Conservation (phyloP, 2,329 filamentous ascomycete genomes). For the Aureobasidium sp. region DNA sequence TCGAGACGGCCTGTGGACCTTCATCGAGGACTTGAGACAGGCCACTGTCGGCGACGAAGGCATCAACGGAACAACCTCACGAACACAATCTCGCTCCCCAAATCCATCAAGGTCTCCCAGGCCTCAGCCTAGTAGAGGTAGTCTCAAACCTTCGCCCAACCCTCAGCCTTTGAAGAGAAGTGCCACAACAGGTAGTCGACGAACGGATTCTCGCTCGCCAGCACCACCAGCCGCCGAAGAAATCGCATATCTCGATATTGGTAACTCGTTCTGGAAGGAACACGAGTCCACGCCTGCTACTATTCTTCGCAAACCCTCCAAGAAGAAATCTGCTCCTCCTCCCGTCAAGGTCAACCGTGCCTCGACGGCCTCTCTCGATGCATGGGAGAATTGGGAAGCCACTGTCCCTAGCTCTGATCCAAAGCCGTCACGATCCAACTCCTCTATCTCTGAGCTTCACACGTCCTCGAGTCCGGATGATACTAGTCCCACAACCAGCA, state of each 20-base stretch:
- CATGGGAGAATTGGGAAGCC: slow-evolving; percentile 50
- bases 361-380: slow-evolving; percentile 21
- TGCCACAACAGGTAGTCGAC: slow-evolving; percentile 10
- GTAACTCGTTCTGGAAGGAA: slow-evolving; percentile 37
- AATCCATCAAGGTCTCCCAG: slow-evolving; percentile 3
- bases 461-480: slow-evolving; percentile 29
- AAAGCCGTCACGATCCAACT: slow-evolving; percentile 29
- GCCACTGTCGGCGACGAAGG: slow-evolving; percentile 94
- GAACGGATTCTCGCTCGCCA: background rate
- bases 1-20: slow-evolving; percentile 82
- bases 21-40: slow-evolving; percentile 89
- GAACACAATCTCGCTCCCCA: slow-evolving; percentile 10
- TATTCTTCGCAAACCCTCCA: slow-evolving; percentile 6
- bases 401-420: slow-evolving; percentile 23
- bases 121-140: background rate
- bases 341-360: slow-evolving; percentile 28
- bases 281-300: slow-evolving; percentile 28
- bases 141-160: background rate
- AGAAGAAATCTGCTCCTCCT: slow-evolving; percentile 16
- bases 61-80: slow-evolving; percentile 6
- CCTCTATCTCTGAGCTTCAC: slow-evolving; percentile 41
- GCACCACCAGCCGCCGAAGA: background rate
- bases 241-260: slow-evolving; percentile 27
- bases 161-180: slow-evolving; percentile 4
- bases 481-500: slow-evolving; percentile 10